Percentiles rank a stretch among this genome's conserved stretches.
These are phyloP conservation scores for Coemansia sp. DNA, from an alignment of 192 early-diverging fungal species.

Conservation along the genomic window DNA sequence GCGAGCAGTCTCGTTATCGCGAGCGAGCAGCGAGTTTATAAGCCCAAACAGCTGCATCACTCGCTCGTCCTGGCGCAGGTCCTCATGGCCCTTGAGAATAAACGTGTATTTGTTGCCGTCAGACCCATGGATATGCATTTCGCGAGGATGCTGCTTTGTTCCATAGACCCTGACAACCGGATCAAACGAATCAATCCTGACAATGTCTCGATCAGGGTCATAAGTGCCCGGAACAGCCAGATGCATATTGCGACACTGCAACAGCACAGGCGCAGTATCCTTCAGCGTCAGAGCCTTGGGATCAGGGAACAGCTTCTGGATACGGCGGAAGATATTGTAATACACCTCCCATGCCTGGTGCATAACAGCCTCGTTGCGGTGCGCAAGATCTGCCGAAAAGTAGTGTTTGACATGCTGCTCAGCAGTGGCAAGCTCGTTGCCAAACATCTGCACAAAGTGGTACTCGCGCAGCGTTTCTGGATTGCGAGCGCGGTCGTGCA, in stretches of 20 bases:
- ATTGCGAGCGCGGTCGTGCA: constrained; percentile 73
- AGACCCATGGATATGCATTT: constrained; percentile 78
- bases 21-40: constrained; percentile 85
- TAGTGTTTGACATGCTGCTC: constrained; percentile 85
- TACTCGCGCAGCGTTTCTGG: constrained; percentile 92
- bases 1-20: constrained; percentile 88
- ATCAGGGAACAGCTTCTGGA: constrained; percentile 73
- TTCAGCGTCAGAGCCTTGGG: constrained; percentile 78
- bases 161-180: constrained; percentile 80
- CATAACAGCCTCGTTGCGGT: constrained; percentile 75
- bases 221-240: constrained; percentile 89
- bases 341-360: constrained; percentile 96
- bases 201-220: constrained; percentile 78
- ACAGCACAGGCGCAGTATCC: constrained; percentile 85
- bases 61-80: constrained; percentile 96
- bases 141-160: constrained; percentile 91
- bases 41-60: constrained; percentile 99
- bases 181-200: constrained; percentile 85
- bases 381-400: constrained; percentile 52
- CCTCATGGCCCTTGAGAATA: constrained; percentile 95
- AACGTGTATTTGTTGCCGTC: constrained; percentile 91
- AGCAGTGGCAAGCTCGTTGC: constrained; percentile 86
- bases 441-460: constrained; percentile 92
- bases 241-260: constrained; percentile 82
- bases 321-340: constrained; percentile 73